phyloP scores from a whole-genome alignment of 2,329 filamentous ascomycete genomes.

The Fusarium sororula region DNA sequence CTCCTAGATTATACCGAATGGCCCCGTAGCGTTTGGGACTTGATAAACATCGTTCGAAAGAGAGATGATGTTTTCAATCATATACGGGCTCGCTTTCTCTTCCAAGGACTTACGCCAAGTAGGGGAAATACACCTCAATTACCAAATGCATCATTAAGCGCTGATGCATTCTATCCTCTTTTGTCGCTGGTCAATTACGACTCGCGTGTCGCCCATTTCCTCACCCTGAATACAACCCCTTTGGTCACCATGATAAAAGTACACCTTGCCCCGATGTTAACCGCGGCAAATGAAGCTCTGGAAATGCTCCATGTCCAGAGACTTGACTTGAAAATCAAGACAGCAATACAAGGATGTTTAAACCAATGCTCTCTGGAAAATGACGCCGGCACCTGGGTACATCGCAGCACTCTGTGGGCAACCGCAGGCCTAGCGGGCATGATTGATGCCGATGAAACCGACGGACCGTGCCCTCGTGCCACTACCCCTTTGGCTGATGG shows the following conservation, averaged over 20 bases:
- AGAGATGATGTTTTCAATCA: background rate
- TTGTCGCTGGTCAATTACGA: background rate
- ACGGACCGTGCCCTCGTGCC: background rate
- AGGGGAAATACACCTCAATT: background rate
- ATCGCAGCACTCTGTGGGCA: background rate
- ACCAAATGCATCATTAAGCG: accelerated
- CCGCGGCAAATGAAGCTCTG: background rate
- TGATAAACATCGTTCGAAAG: background rate
- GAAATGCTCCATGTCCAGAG: background rate
- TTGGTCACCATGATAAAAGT: background rate
- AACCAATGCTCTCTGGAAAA: background rate
- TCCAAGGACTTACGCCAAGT: background rate
- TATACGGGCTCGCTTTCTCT: background rate
- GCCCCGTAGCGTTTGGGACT: background rate
- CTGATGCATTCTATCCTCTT: background rate
- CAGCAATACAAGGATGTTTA: background rate
- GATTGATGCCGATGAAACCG: background rate
- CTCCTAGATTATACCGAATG: background rate
- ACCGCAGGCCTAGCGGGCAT: background rate
- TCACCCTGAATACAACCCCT: background rate
- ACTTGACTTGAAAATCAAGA: background rate
- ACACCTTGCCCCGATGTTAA: background rate
- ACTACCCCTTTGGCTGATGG: background rate
- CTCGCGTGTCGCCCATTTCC: background rate
- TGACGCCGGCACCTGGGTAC: background rate